phyloP scores from a whole-genome alignment of 805 yeast species.

The Ogataea degrootiae region DNA sequence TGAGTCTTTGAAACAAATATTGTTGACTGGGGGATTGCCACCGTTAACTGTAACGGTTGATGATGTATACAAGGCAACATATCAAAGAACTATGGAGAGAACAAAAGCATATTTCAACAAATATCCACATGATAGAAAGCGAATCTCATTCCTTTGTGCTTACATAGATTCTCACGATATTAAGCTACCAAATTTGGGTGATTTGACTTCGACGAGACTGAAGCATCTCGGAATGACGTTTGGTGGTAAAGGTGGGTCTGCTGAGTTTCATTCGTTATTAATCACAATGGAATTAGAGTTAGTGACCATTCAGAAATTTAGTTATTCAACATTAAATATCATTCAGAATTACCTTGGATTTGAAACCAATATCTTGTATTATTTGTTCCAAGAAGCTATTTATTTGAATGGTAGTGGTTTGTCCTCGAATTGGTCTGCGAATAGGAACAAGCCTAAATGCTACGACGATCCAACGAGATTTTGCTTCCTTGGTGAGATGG shows the following conservation, averaged over 20 bases:
- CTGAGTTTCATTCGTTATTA: slow-evolving; percentile 40
- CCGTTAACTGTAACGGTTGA: slow-evolving; percentile 42
- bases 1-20: slow-evolving; percentile 35
- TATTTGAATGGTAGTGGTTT: slow-evolving; percentile 40
- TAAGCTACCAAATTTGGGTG: slow-evolving; percentile 47
- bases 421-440: slow-evolving; percentile 47
- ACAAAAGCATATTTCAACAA: slow-evolving; percentile 43
- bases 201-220: slow-evolving; percentile 44
- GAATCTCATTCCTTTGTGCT: background rate
- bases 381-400: slow-evolving; percentile 55
- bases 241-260: slow-evolving; percentile 50
- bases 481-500: slow-evolving; percentile 46
- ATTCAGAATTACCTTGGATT: slow-evolving; percentile 36
- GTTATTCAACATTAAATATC: slow-evolving; percentile 31
- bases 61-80: slow-evolving; percentile 46
- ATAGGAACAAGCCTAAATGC: slow-evolving; percentile 28
- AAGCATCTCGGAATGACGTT: slow-evolving; percentile 48
- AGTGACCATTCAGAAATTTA: slow-evolving; percentile 28
- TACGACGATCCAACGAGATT: slow-evolving; percentile 2
- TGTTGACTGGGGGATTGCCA: slow-evolving; percentile 57
- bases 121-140: slow-evolving; percentile 41
- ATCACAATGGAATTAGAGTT: slow-evolving; percentile 38
- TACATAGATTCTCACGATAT: slow-evolving; percentile 18
- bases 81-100: slow-evolving; percentile 40
- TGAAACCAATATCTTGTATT: slow-evolving; percentile 52